A percentile compares a stretch with the other conserved stretches of the same genome.
Conservation (phyloP, 208 protist genomes). For the Vickermania spadyakhi region DNA sequence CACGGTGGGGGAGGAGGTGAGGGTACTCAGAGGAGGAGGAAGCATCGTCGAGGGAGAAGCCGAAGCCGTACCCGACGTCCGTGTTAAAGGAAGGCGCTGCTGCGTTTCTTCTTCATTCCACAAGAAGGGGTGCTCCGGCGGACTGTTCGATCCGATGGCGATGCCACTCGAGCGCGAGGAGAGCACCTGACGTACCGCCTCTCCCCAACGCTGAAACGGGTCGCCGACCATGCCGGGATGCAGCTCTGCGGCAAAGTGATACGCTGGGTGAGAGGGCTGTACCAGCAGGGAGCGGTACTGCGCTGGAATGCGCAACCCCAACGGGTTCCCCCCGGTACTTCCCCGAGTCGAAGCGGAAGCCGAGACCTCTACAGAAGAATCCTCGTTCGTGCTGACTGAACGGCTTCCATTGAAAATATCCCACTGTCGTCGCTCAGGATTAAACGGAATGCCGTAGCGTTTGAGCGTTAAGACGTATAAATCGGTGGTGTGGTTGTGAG, state of each 20-base stretch:
- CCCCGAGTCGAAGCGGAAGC: background rate
- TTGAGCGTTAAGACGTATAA: slow-evolving; percentile 77
- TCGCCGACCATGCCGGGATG: slow-evolving; percentile 22
- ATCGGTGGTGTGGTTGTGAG: slow-evolving; percentile 80
- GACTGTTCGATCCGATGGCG: slow-evolving; percentile 7
- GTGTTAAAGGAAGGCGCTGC: background rate
- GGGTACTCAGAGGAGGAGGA: background rate
- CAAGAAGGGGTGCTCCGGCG: slow-evolving; percentile 12
- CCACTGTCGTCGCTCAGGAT: slow-evolving; percentile 76
- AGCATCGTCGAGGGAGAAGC: background rate
- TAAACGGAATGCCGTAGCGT: slow-evolving; percentile 63
- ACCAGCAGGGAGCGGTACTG: slow-evolving; percentile 39
- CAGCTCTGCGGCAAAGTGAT: slow-evolving; percentile 64
- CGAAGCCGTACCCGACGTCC: too few species aligned
- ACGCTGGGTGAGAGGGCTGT: slow-evolving; percentile 23
- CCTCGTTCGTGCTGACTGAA: background rate
- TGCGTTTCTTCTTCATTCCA: slow-evolving; percentile 4
- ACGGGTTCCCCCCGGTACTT: background rate
- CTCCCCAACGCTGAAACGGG: slow-evolving; percentile 38
- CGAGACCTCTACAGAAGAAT: background rate
- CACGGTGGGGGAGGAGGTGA: background rate
- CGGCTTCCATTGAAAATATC: slow-evolving; percentile 41
- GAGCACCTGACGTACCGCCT: slow-evolving; percentile 14
- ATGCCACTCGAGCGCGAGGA: slow-evolving; percentile 3
- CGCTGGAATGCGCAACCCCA: slow-evolving; percentile 10